phyloP scores from a whole-genome alignment of 148 eudicot genomes.

The Cornus suecica region DNA sequence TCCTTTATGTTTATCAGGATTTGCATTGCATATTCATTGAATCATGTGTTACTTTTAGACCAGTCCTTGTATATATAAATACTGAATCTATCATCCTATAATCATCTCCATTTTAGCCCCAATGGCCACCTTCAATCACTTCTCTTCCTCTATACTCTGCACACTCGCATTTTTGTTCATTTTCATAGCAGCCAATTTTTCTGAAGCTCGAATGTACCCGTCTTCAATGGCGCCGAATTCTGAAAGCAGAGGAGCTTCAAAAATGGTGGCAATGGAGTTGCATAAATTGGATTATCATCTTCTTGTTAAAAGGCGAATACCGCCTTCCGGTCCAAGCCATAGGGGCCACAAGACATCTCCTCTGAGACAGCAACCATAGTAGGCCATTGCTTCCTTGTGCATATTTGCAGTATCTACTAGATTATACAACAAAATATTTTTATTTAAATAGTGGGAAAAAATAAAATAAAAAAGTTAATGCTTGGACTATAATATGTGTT shows the following conservation, averaged over 20 bases:
- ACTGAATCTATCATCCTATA: background rate
- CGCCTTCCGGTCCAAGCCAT: constrained; percentile 11
- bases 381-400: background rate
- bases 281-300: background rate
- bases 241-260: background rate
- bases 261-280: background rate
- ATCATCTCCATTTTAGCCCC: background rate
- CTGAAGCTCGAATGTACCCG: constrained; percentile 2
- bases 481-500: no score
- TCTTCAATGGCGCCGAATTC: background rate
- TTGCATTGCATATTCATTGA: no score
- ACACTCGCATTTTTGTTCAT: background rate
- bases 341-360: background rate
- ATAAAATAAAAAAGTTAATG: no score
- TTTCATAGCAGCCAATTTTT: background rate
- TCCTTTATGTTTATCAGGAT: no score
- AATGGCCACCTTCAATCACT: constrained; percentile 9
- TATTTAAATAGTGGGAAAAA: no score
- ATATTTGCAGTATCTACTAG: no score
- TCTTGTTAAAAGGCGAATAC: background rate
- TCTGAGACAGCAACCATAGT: background rate
- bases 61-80: background rate
- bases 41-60: background rate
- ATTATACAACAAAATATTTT: no score
- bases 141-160: background rate